Evolutionary conservation across 805 yeast genomes (phyloP).

Genomic region (Wickerhamiella australiensis): DNA sequence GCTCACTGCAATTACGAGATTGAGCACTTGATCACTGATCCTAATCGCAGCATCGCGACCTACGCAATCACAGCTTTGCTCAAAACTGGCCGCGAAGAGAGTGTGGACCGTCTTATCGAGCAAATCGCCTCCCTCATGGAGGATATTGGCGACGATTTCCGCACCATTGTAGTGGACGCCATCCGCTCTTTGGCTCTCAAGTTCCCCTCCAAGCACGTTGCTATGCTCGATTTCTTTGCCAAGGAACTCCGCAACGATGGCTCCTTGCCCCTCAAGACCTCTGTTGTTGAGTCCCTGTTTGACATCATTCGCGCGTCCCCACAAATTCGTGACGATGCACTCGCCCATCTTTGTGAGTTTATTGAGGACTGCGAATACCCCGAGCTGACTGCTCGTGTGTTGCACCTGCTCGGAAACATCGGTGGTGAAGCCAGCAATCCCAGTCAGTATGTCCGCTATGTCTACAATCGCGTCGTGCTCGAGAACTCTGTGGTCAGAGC

Average conservation of each 20-base stretch:
- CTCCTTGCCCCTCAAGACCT: slow-evolving; percentile 68
- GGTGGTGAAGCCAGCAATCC: slow-evolving; percentile 85
- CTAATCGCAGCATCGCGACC: slow-evolving; percentile 86
- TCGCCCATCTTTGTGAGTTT: slow-evolving; percentile 86
- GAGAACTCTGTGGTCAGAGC: slow-evolving; percentile 93
- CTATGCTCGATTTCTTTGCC: slow-evolving; percentile 69
- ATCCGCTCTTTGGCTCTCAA: slow-evolving; percentile 81
- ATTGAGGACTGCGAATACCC: slow-evolving; percentile 97
- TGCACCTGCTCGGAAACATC: slow-evolving; percentile 85
- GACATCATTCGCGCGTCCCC: slow-evolving; percentile 84
- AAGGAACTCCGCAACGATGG: slow-evolving; percentile 86
- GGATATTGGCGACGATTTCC: slow-evolving; percentile 92
- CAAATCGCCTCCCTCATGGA: slow-evolving; percentile 81
- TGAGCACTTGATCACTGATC: slow-evolving; percentile 74
- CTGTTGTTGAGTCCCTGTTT: slow-evolving; percentile 83
- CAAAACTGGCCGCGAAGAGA: slow-evolving; percentile 85
- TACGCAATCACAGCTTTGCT: slow-evolving; percentile 92
- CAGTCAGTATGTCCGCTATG: slow-evolving; percentile 84
- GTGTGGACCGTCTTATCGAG: slow-evolving; percentile 76
- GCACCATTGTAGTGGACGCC: slow-evolving; percentile 88
- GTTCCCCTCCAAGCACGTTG: slow-evolving; percentile 81
- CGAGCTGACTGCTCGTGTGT: slow-evolving; percentile 81
- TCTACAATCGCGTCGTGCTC: slow-evolving; percentile 89
- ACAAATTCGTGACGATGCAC: slow-evolving; percentile 64
- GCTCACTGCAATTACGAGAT: slow-evolving; percentile 67